A percentile compares a stretch with the other conserved stretches of the same genome.
Conservation (phyloP, 441 rosid genomes). For the Adansonia grandidieri region DNA sequence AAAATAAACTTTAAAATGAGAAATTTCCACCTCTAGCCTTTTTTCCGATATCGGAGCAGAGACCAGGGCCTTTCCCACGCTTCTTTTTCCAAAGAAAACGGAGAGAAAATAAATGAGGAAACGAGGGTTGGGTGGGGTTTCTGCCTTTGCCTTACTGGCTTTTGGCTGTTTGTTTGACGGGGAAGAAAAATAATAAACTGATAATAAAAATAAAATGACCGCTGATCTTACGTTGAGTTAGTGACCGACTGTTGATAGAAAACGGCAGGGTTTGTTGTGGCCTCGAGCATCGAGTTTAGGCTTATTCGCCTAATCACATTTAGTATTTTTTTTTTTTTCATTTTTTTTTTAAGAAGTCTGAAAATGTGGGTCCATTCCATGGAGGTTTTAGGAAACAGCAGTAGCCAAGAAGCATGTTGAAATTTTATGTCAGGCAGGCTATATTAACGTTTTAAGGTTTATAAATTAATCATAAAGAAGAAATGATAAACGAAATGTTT, state of each 20-base stretch:
- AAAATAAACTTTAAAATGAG: background rate
- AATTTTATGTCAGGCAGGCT: too few relatives aligned
- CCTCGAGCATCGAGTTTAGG: too few relatives aligned
- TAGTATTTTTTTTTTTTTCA: too few relatives aligned
- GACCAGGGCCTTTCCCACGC: slow-evolving; percentile 96
- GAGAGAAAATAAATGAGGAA: slow-evolving; percentile 1
- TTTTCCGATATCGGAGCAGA: slow-evolving; percentile 92
- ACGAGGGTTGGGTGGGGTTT: background rate
- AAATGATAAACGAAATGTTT: background rate
- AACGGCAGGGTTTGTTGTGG: too few relatives aligned
- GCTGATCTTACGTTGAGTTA: too few relatives aligned
- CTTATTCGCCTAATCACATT: too few relatives aligned
- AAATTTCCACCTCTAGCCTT: slow-evolving; percentile 71
- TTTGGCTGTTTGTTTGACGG: slow-evolving; percentile 8
- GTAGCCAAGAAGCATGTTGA: too few relatives aligned
- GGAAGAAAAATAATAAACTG: background rate
- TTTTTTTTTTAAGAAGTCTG: too few relatives aligned
- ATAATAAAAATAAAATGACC: background rate
- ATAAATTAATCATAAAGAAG: background rate
- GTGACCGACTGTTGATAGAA: too few relatives aligned
- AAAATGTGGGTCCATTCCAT: background rate
- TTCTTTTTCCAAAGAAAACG: slow-evolving; percentile 38
- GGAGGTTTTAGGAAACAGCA: too few relatives aligned
- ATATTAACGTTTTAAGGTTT: background rate
- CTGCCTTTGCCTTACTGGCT: background rate